Conservation (phyloP, 1,139 yeast genomes). For the Kurtzmaniella natalensis region DNA sequence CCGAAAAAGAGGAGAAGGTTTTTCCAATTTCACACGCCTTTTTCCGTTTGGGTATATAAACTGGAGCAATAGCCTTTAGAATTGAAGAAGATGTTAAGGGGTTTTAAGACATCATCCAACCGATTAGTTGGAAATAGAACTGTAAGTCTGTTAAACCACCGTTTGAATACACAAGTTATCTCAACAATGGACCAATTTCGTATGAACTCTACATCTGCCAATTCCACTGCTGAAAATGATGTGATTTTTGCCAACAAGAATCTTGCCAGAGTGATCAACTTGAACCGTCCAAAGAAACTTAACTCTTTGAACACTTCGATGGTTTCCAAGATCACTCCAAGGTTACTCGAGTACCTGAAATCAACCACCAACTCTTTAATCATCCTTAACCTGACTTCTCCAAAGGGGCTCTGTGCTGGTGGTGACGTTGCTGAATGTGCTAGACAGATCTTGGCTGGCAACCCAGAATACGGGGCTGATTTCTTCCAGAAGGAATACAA, state of each 20-base stretch:
- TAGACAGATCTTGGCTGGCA: constrained; percentile 42
- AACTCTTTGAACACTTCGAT: constrained; percentile 81
- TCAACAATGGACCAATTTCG: neutral
- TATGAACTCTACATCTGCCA: constrained; percentile 7
- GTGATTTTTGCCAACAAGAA: constrained; percentile 63
- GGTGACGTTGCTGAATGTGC: constrained; percentile 90
- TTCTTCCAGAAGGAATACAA: constrained; percentile 82
- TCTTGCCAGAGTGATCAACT: constrained; percentile 67
- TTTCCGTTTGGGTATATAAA: too few relatives aligned
- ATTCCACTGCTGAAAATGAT: constrained; percentile 34
- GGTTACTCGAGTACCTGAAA: constrained; percentile 73
- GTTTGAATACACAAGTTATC: neutral
- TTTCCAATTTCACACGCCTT: constrained; percentile 2
- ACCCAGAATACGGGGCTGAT: constrained; percentile 50
- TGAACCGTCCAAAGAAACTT: constrained; percentile 79
- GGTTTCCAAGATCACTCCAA: constrained; percentile 71
- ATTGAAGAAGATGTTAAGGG: too few relatives aligned
- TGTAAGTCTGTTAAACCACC: neutral
- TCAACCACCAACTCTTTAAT: constrained; percentile 61
- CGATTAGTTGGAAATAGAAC: too few relatives aligned
- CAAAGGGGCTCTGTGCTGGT: constrained; percentile 76
- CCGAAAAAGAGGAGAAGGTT: constrained; percentile 1
- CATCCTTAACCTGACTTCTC: constrained; percentile 65
- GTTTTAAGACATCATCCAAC: too few relatives aligned
- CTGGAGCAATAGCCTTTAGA: too few relatives aligned